Percentiles rank a stretch among this genome's conserved stretches.
These are phyloP conservation scores for Phytophthora hybrid DNA, from an alignment of 352 stramenopile species.

Conservation along the genomic window DNA sequence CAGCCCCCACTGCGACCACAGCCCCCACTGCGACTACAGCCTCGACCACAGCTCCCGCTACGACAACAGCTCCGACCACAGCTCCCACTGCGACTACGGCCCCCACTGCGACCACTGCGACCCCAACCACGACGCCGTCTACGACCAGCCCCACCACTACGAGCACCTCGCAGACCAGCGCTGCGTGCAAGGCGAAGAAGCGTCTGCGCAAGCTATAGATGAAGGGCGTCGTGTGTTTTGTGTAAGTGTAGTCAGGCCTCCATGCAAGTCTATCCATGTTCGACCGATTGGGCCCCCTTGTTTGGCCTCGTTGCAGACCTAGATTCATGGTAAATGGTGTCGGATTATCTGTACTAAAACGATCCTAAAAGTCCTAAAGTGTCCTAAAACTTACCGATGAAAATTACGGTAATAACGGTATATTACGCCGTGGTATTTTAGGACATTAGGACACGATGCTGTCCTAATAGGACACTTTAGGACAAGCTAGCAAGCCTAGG, in stretches of 20 bases:
- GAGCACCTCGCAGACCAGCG: conserved; percentile 16
- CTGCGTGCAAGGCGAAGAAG: conserved; percentile 34
- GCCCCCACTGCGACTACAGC: too few relatives aligned
- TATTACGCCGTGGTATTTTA: too few relatives aligned
- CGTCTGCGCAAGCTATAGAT: conserved; percentile 35
- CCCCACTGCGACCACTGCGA: conserved; percentile 15
- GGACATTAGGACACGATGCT: too few relatives aligned
- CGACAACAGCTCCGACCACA: too few relatives aligned
- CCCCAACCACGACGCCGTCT: conserved; percentile 16
- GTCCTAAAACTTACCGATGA: too few relatives aligned
- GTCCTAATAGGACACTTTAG: too few relatives aligned
- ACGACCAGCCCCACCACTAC: conserved; percentile 11
- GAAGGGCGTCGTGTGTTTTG: conserved; percentile 5
- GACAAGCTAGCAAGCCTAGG: too few relatives aligned
- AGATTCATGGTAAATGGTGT: conserved; percentile 11
- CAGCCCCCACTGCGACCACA: not conserved
- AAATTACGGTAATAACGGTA: too few relatives aligned
- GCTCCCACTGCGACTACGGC: too few relatives aligned
- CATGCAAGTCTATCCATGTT: not conserved
- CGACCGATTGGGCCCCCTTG: not conserved
- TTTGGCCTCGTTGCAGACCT: not conserved
- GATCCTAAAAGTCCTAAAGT: too few relatives aligned
- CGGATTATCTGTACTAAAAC: too few relatives aligned
- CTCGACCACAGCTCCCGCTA: too few relatives aligned
- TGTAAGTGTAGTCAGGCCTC: not conserved